These are phyloP conservation scores for Durotheca rogersii DNA, from an alignment of 495 filamentous ascomycete genomes.

Conservation along the genomic window DNA sequence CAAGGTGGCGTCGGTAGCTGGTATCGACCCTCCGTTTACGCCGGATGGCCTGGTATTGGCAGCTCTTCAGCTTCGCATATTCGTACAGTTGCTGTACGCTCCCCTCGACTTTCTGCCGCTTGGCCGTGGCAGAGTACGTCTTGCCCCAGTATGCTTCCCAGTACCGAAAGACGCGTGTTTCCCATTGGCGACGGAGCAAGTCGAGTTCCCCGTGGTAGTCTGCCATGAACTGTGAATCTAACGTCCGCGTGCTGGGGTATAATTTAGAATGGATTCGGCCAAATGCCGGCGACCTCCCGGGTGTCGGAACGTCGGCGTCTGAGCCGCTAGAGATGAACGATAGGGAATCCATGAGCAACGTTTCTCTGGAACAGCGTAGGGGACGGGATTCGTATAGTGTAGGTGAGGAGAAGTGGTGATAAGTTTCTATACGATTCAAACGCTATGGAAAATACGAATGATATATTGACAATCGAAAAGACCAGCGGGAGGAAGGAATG, in stretches of 20 bases:
- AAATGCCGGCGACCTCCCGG: neutral
- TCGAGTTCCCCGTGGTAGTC: conserved; percentile 2
- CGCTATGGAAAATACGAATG: no score
- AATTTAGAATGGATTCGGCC: conserved; percentile 4
- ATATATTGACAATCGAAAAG: no score
- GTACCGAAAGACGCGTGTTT: conserved; percentile 1
- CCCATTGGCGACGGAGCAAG: neutral
- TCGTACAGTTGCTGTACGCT: neutral
- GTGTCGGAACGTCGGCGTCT: neutral
- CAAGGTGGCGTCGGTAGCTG: conserved; percentile 2
- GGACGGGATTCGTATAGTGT: no score
- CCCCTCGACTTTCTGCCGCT: no score
- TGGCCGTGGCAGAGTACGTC: neutral
- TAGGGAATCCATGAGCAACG: neutral
- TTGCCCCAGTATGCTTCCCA: conserved; percentile 4
- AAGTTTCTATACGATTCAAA: no score
- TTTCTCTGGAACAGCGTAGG: no score
- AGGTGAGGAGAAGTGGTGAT: no score
- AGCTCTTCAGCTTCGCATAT: neutral
- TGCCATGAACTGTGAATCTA: conserved; percentile 5
- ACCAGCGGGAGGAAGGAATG: no score
- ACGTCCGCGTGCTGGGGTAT: conserved; percentile 2
- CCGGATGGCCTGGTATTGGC: neutral
- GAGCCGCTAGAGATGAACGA: neutral
- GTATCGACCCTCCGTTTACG: conserved; percentile 1